Conservation (phyloP, 805 yeast genomes). For the Yarrowia porcina region DNA sequence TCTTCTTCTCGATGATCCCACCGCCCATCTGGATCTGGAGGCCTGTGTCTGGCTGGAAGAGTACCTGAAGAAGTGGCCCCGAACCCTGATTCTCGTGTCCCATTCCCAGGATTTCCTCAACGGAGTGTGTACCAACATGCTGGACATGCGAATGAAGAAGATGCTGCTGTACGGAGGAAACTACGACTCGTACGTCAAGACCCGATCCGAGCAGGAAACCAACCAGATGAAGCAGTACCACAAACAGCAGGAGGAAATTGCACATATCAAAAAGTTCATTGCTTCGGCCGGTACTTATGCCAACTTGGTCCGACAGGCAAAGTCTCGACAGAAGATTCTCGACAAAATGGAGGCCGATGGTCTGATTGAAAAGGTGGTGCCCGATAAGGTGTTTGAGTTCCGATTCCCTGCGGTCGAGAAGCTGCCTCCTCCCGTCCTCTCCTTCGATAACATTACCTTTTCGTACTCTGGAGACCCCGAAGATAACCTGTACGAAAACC, state of each 20-base stretch:
- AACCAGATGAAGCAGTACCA: constrained; percentile 96
- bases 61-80: constrained; percentile 89
- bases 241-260: constrained; percentile 98
- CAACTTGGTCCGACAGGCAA: constrained; percentile 96
- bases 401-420: constrained; percentile 93
- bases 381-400: constrained; percentile 91
- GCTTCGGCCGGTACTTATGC: constrained; percentile 99
- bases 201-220: constrained; percentile 88
- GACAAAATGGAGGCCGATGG: constrained; percentile 99
- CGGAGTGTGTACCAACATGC: constrained; percentile 97
- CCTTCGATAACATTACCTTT: constrained; percentile 92
- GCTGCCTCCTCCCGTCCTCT: constrained; percentile 97
- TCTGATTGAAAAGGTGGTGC: constrained; percentile 79
- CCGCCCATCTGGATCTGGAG: constrained; percentile 98
- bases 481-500: constrained; percentile 82
- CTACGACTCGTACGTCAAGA: constrained; percentile 94
- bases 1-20: constrained; percentile 93
- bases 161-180: constrained; percentile 90
- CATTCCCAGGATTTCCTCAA: constrained; percentile 99
- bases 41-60: constrained; percentile 99
- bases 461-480: constrained; percentile 72
- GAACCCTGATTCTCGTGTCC: constrained; percentile 88
- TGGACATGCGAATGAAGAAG: constrained; percentile 88
- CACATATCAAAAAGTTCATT: constrained; percentile 96
- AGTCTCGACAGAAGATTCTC: constrained; percentile 97